phyloP scores from a whole-genome alignment of 164 flowering plant species.

The Umbellularia californica region DNA sequence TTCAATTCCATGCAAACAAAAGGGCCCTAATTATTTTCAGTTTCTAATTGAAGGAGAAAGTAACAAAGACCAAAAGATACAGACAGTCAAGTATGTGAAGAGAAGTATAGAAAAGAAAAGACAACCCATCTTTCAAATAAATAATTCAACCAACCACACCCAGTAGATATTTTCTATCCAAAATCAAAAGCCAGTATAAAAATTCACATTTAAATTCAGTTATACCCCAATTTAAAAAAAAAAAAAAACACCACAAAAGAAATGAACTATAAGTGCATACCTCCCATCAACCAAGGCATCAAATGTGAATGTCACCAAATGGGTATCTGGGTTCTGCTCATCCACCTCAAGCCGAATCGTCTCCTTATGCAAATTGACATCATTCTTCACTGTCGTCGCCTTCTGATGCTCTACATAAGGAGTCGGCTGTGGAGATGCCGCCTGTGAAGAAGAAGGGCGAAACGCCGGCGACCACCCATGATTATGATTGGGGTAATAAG shows the following conservation, averaged over 20 bases:
- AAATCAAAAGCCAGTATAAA: background rate
- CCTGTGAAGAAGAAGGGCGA: conserved; percentile 16
- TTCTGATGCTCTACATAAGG: conserved; percentile 63
- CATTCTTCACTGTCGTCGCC: conserved; percentile 73
- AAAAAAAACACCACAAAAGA: background rate
- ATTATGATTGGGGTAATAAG: conserved; percentile 28
- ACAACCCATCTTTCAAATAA: background rate
- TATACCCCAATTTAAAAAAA: background rate
- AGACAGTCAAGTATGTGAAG: background rate
- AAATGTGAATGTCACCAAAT: conserved; percentile 77
- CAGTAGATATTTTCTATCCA: background rate
- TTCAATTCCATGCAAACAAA: too few relatives aligned
- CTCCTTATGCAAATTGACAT: conserved; percentile 81
- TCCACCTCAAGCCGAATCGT: conserved; percentile 61
- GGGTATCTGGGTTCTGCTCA: conserved; percentile 57
- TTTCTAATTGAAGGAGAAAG: background rate
- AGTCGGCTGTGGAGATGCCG: conserved; percentile 23
- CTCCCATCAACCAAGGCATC: conserved; percentile 87
- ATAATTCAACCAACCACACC: background rate
- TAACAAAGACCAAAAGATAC: background rate
- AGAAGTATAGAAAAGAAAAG: too few relatives aligned
- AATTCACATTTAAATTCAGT: background rate
- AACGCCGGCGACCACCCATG: conserved; percentile 30
- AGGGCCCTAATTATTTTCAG: background rate
- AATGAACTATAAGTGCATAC: conserved; percentile 24